Percentiles rank a stretch among this genome's conserved stretches.
These are phyloP conservation scores for Kodamaea alishanica DNA, from an alignment of 1,139 yeast species.

Conservation along the genomic window DNA sequence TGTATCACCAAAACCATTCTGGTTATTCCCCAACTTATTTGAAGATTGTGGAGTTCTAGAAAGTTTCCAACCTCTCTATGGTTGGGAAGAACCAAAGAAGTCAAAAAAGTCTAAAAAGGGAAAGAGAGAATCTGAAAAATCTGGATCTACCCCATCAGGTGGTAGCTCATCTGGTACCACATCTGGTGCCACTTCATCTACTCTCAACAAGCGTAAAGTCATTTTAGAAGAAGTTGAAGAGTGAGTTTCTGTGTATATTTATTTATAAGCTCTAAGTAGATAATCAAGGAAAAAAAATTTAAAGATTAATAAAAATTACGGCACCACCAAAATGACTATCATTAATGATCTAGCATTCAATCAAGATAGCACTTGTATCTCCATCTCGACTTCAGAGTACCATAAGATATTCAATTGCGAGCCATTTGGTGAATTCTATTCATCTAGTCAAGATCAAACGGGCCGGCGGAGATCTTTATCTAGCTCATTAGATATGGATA, in stretches of 20 bases:
- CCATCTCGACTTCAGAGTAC: constrained; percentile 32
- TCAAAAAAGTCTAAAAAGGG: constrained; percentile 22
- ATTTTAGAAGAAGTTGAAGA: constrained; percentile 50
- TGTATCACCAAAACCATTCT: constrained; percentile 65
- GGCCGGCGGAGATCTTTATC: constrained; percentile 4
- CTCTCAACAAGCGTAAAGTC: constrained; percentile 17
- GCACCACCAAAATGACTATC: constrained; percentile 1
- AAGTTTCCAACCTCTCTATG: constrained; percentile 84
- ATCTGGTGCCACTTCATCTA: constrained; percentile 9
- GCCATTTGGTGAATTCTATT: constrained; percentile 46
- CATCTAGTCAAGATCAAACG: constrained; percentile 14
- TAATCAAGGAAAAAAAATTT: not conserved
- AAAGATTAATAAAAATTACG: not conserved
- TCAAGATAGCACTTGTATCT: constrained; percentile 42
- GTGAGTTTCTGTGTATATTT: constrained; percentile 12
- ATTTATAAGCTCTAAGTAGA: not conserved
- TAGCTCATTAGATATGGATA: constrained; percentile 4
- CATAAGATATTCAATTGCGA: constrained; percentile 45
- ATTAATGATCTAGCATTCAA: constrained; percentile 43
- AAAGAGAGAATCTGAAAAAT: too few relatives aligned
- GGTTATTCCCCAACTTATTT: constrained; percentile 95
- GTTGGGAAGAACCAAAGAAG: constrained; percentile 65
- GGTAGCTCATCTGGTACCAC: too few relatives aligned
- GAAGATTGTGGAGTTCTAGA: constrained; percentile 94
- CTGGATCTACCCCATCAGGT: too few relatives aligned